Base-by-base conservation (phyloP, 148 eudicot genomes). In the Pouteria glomerata region DNA sequence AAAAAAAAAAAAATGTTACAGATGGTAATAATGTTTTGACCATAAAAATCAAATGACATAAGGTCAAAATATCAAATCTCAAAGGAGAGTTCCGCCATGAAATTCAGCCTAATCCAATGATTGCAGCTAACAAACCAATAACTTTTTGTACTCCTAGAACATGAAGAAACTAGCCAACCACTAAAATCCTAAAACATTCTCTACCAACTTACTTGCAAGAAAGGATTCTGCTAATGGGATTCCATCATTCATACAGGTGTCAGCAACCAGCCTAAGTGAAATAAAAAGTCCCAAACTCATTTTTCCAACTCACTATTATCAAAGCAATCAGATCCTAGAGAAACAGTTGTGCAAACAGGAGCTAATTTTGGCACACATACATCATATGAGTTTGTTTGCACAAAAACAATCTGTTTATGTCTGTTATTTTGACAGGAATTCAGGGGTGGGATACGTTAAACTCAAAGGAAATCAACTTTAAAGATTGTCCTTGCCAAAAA, bases 121-220 rank as follows among this genome's bases (percentile, higher is more conserved):
- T 31, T 63, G 50, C 67, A 41, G 44, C 67, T 63, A 63, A 41
- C n/a, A n/a, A n/a, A n/a, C n/a, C n/a, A n/a, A n/a, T n/a, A n/a
- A n/a, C n/a, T n/a, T n/a, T n/a, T n/a, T n/a, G n/a, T n/a, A n/a
- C n/a, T n/a, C n/a, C n/a, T n/a, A n/a, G n/a, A n/a, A n/a, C n/a
- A n/a, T n/a, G n/a, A n/a, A 18, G 4, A n/a, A 50, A 39, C 15
- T 45, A 66, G 24, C 26, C 10, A 37, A 14, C 8, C 11, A 44
- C 14, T 3, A 39, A 39, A 39, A 39, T 0, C 3, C 6, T 35
- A 26, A 63, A 63, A 39, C 14, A 66, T 50, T 27, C 37, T 66
- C 55, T 2, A 66, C 55, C n/a, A 13, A 63, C 68, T 0, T 66
- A 29, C 26, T 66, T 42, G 24, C 68, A 42, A 44, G 34, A 11